Evolutionary conservation across 2,329 filamentous ascomycete species (phyloP), one percentile per base, ranked within the genome.

Genomic region (Pseudonectria buxi): DNA sequence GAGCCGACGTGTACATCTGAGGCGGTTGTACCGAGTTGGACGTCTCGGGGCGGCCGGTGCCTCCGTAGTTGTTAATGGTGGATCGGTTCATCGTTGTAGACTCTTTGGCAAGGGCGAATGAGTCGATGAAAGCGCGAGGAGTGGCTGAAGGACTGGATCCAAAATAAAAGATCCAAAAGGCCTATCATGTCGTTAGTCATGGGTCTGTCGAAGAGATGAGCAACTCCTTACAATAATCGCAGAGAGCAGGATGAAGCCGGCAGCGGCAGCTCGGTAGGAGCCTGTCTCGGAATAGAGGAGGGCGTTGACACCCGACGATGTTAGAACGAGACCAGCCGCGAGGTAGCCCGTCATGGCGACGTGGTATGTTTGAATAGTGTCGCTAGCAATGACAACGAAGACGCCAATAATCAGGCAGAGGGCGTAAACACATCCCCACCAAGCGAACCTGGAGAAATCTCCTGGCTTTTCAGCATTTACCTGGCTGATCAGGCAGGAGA

Each of bases 141-240:
- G 82, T 77, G 12, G 89, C 86, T 28, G 86, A 85, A 2, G 90
- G 88, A 13, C 88, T 83, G 3, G 90, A 95, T 53, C 92, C 92
- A 55, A 95, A 98, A 71, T 96, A 96, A 65, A 96, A 94, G 50
- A 95, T 95, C 92, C 92, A 98, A 40, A 96, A 78, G 51, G 95
- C 86, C 89, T 95, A 18, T 38, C 22, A 10, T 7, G 6, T 14
- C 18, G 30, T 56, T 32, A 54, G 42, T 30, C 15, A 24, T 16
- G 28, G 12, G 32, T 14, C 14, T 14, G 5, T 22, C 18, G 24
- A 37, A 18, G 7, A 11, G 4, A 32, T 14, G 24, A 6, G 10
- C 6, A 6, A 18, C 10, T 18, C 70, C 86, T 55, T 76, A 95
- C 89, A 50, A 84, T 78, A 36, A 95, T 81, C 78, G 96, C 95